Evolutionary conservation across 768 basidiomycete genomes (phyloP).

Genomic region (Chalciporus pseudorubinellus): DNA sequence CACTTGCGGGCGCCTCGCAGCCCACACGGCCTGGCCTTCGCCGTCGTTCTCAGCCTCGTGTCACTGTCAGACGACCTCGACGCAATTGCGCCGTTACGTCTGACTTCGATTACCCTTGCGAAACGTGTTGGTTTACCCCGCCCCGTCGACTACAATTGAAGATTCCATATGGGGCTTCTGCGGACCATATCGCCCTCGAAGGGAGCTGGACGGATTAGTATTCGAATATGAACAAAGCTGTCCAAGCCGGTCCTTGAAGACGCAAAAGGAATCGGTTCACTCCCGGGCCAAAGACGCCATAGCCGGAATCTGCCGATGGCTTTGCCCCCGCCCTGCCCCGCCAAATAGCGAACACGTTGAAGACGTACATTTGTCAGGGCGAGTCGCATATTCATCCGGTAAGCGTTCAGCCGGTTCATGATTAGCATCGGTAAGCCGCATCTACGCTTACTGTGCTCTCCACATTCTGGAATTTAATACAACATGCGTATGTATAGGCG

Average conservation of each 20-base stretch:
- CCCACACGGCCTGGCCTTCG: no score
- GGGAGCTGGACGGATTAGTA: no score
- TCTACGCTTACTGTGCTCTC: not conserved
- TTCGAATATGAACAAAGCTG: not conserved
- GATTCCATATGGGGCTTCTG: not conserved
- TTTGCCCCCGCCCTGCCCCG: not conserved
- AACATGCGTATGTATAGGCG: not conserved
- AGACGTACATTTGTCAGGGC: no score
- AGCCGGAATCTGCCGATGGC: not conserved
- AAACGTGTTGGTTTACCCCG: conserved; percentile 13
- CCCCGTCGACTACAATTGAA: conserved; percentile 7
- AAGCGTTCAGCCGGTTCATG: no score
- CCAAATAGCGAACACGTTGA: not conserved
- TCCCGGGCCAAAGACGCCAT: no score
- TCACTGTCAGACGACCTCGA: not conserved
- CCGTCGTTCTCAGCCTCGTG: not conserved
- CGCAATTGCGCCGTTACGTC: conserved; percentile 6
- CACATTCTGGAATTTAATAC: not conserved
- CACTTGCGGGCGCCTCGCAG: not conserved
- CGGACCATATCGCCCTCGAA: conserved; percentile 7
- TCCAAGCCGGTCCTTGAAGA: not conserved
- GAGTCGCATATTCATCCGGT: not conserved
- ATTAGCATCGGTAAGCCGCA: not conserved
- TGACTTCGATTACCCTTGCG: conserved; percentile 11
- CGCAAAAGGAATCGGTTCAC: not conserved